Base-by-base conservation (phyloP, 306 rosid genomes). In the Aeschynomene evenia region DNA sequence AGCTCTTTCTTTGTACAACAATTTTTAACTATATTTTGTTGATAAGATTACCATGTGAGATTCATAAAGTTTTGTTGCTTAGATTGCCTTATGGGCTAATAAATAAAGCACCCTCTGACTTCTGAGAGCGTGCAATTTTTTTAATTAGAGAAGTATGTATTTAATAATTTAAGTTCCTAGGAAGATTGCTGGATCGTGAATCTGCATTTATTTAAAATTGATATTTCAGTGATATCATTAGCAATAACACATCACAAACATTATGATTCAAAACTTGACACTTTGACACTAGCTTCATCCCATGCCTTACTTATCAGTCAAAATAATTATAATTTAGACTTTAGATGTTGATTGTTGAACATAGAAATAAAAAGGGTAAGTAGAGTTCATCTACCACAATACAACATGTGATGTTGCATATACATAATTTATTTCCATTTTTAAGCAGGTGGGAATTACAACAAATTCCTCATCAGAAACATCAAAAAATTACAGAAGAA, bases 21-120 rank as follows among this genome's bases (percentile, higher is more conserved):
- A 12, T 24, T 57, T 77, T 80, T 39, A 49, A 14, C 66, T 77
- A 16, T 68, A 15, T 26, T 37, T 43, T 29, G 31, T 34, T 19
- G 29, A 1, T 26, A 26, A 0, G 29, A 26, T 26, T 26, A 26
- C 31, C 31, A 28, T 6, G 46, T 21, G 46, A 63, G 72, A 49
- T 70, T 77, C 16, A 46, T 18, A 70, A 40, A 67, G 42, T 68
- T 43, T 70, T 68, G 13, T 50, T 72, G 23, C 49, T 71, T 13
- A 37, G 15, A 21, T 64, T 50, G 55, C 57, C 33, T 71, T 50
- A 37, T 45, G 61, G 70, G 46, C 46, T 68, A 73, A 74, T 28
- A 28, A 26, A 28, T 28, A 28, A 28, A 28, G 31, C 31, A 28
- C 31, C 31, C n/a, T n/a, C n/a, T n/a, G n/a, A n/a, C n/a, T n/a